Evolutionary conservation across 331 rosid species (phyloP).

Genomic region (Cydonia oblonga): DNA sequence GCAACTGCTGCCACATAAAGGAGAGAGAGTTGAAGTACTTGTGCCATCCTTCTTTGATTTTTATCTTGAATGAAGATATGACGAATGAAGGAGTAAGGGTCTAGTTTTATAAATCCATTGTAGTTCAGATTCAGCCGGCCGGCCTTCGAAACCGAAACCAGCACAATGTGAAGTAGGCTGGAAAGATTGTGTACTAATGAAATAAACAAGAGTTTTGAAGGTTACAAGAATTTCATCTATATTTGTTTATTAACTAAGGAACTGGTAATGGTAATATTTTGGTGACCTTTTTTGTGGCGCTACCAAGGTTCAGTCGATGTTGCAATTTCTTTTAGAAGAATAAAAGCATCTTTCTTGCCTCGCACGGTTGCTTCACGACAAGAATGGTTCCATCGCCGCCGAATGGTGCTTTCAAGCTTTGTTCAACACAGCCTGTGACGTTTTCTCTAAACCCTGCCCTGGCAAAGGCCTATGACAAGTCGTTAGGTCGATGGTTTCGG

Average conservation of each 20-base stretch:
- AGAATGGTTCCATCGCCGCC: not conserved
- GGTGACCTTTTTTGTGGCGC: no score
- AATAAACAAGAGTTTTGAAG: not conserved
- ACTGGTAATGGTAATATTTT: not conserved
- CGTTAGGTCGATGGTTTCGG: no score
- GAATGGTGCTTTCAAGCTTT: not conserved
- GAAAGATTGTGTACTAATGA: not conserved
- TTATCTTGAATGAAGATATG: not conserved
- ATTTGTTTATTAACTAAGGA: not conserved
- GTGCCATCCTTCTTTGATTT: conserved; percentile 5
- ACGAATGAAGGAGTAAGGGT: not conserved
- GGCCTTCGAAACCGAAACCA: not conserved
- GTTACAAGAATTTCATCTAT: not conserved
- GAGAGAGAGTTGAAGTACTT: not conserved
- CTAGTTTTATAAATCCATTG: not conserved
- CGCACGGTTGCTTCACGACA: not conserved
- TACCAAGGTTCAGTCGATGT: no score
- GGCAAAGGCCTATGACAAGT: no score
- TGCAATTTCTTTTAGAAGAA: no score
- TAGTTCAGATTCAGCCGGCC: conserved; percentile 2
- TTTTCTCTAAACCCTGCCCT: not conserved
- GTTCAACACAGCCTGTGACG: not conserved
- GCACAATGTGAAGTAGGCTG: no score
- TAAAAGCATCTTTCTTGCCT: not conserved
- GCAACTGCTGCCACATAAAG: conserved; percentile 3